Conservation (phyloP, 805 yeast species). For the Teunomyces atbi region DNA sequence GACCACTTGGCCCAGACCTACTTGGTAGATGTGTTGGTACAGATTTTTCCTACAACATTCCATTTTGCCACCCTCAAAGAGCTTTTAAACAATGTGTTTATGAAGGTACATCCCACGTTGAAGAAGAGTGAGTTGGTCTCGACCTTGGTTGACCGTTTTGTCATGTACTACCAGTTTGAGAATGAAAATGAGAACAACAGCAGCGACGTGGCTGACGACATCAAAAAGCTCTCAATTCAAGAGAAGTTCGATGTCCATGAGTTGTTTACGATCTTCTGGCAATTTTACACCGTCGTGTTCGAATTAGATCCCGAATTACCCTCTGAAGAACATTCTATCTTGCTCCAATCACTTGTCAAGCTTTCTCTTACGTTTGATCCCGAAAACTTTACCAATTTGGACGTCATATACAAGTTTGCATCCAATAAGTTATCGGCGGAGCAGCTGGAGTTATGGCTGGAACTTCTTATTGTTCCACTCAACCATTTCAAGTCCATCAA, state of each 20-base stretch:
- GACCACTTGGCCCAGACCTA: slow-evolving; percentile 93
- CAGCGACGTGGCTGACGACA: slow-evolving; percentile 26
- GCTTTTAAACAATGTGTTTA: slow-evolving; percentile 59
- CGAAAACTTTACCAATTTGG: slow-evolving; percentile 55
- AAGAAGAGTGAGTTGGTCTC: slow-evolving; percentile 62
- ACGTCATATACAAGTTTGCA: slow-evolving; percentile 60
- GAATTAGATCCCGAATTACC: slow-evolving; percentile 64
- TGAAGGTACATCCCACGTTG: slow-evolving; percentile 69
- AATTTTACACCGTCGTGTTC: slow-evolving; percentile 55
- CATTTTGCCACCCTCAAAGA: slow-evolving; percentile 72
- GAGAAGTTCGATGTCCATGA: slow-evolving; percentile 5
- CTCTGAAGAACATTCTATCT: slow-evolving; percentile 58
- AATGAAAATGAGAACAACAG: not conserved
- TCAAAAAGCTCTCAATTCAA: slow-evolving; percentile 10
- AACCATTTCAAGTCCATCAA: slow-evolving; percentile 39
- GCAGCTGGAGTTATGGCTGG: slow-evolving; percentile 37
- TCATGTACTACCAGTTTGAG: slow-evolving; percentile 42
- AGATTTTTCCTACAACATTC: slow-evolving; percentile 91
- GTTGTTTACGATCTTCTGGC: slow-evolving; percentile 61
- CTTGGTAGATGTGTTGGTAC: slow-evolving; percentile 84
- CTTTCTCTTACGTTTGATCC: slow-evolving; percentile 69
- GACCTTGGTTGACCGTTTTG: slow-evolving; percentile 70
- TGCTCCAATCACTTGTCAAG: slow-evolving; percentile 64
- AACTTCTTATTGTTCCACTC: slow-evolving; percentile 50
- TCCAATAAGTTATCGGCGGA: slow-evolving; percentile 33